Evolutionary conservation across 2,329 filamentous ascomycete genomes (phyloP).

Genomic region (Exophiala sp.): DNA sequence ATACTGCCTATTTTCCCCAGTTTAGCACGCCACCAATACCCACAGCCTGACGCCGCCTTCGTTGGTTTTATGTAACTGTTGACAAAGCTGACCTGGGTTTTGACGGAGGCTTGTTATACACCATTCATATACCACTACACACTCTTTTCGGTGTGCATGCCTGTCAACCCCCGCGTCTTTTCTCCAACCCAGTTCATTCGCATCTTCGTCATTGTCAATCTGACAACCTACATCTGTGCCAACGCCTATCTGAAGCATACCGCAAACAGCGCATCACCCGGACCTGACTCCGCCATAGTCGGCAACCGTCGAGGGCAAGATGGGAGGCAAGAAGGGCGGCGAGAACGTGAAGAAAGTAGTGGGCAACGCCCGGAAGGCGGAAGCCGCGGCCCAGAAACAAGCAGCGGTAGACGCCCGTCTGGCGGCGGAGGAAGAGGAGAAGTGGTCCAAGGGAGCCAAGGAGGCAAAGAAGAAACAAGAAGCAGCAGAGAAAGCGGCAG

Average conservation of each 20-base stretch:
- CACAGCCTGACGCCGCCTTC: background rate
- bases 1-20: no score
- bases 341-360: slow-evolving; percentile 85
- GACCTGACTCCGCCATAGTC: background rate
- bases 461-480: slow-evolving; percentile 83
- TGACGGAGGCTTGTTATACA: no score
- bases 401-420: slow-evolving; percentile 63
- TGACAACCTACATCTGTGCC: slow-evolving; percentile 23
- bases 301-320: slow-evolving; percentile 35
- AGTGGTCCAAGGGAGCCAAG: slow-evolving; percentile 86
- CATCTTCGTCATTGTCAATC: slow-evolving; percentile 32
- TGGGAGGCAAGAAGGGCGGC: slow-evolving; percentile 65
- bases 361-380: slow-evolving; percentile 83
- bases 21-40: background rate
- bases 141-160: slow-evolving; percentile 8
- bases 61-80: no score
- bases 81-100: no score
- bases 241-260: slow-evolving; percentile 12
- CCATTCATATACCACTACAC: background rate
- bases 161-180: slow-evolving; percentile 20
- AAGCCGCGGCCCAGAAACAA: slow-evolving; percentile 73
- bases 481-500: slow-evolving; percentile 75
- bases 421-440: slow-evolving; percentile 60
- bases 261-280: background rate
- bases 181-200: slow-evolving; percentile 31